These are phyloP conservation scores for Albugo laibachii DNA, from an alignment of 352 stramenopile genomes.

Conservation along the genomic window DNA sequence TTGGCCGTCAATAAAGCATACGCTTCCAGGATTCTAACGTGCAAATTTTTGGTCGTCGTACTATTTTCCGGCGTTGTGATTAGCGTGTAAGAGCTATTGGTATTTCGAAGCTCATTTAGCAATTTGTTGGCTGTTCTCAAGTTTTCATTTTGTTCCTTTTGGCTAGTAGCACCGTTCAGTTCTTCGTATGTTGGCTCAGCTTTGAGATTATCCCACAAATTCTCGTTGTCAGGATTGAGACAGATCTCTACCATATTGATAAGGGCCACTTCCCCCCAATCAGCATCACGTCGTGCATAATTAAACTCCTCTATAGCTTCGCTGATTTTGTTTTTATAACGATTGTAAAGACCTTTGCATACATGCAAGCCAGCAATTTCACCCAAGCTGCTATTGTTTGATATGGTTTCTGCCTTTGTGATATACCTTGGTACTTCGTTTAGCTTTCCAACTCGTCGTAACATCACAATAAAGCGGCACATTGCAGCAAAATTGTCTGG, in stretches of 20 bases:
- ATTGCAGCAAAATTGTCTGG: slow-evolving; percentile 83
- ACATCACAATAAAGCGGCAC: slow-evolving; percentile 72
- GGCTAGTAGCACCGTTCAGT: slow-evolving; percentile 19
- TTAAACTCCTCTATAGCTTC: slow-evolving; percentile 86
- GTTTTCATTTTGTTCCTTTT: slow-evolving; percentile 61
- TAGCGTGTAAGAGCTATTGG: neutral
- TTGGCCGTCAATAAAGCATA: slow-evolving; percentile 69
- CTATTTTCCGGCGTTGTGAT: slow-evolving; percentile 2
- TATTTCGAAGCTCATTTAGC: slow-evolving; percentile 58
- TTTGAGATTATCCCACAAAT: slow-evolving; percentile 65
- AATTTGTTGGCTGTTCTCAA: slow-evolving; percentile 77
- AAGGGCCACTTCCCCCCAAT: slow-evolving; percentile 78
- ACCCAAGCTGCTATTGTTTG: slow-evolving; percentile 14
- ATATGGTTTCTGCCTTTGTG: slow-evolving; percentile 37
- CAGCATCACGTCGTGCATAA: slow-evolving; percentile 59
- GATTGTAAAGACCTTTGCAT: slow-evolving; percentile 79
- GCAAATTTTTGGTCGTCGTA: slow-evolving; percentile 22
- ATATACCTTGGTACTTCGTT: slow-evolving; percentile 51
- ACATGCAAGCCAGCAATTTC: slow-evolving; percentile 69
- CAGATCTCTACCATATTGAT: slow-evolving; percentile 90
- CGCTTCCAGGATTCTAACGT: slow-evolving; percentile 68
- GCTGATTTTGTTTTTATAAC: slow-evolving; percentile 79
- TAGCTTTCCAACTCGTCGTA: slow-evolving; percentile 73
- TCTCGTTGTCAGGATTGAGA: slow-evolving; percentile 85
- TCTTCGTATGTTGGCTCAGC: slow-evolving; percentile 8